Base-by-base conservation (phyloP, 2,329 filamentous ascomycete genomes). In the Orbilia quercus region DNA sequence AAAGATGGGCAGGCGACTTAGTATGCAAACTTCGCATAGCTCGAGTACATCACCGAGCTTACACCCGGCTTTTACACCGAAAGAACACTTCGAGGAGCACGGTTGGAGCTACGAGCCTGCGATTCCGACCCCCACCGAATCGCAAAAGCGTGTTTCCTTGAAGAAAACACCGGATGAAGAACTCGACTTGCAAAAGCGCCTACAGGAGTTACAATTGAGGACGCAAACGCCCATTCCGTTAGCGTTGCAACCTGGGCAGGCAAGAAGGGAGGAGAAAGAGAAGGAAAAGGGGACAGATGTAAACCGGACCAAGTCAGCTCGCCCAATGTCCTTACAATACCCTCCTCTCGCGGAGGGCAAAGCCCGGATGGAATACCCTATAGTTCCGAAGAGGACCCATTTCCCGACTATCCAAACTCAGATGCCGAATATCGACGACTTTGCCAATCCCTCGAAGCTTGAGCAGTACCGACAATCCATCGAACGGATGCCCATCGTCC, bases 131-230 rank as follows among this genome's bases (percentile, higher is more conserved):
- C 53, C 63, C 28, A 63, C 70, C 6, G 64, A 69, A 48, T 54
- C 59, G n/a, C 45, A 57, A 18, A 69, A 67, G 51, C 51, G 63
- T 16, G 63, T 69, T 34, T 69, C 64, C 23, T 74, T 58, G 54
- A 59, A 69, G 70, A 74, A 74, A 34, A 51, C 53, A 20, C 54
- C 47, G 40, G 65, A 75, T 6, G 69, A 74, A 5, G 67, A 64
- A 57, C 64, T 73, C 23, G 74, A 75, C 59, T 20, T 75, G 22
- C 74, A 74, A 42, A 74, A 65, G 47, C 63, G 64, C 18, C 48
- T 75, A 14, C 74, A 75, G 47, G 63, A 72, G 7, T 42, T 75
- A 22, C 69, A 75, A 1, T 14, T 75, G 31, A 57, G 63, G 16
- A 72, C 73, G 11, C 58, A 69, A n/a, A 64, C 54, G 2, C 60